phyloP scores from a whole-genome alignment of 148 eudicot genomes.

The Cornus suecica region DNA sequence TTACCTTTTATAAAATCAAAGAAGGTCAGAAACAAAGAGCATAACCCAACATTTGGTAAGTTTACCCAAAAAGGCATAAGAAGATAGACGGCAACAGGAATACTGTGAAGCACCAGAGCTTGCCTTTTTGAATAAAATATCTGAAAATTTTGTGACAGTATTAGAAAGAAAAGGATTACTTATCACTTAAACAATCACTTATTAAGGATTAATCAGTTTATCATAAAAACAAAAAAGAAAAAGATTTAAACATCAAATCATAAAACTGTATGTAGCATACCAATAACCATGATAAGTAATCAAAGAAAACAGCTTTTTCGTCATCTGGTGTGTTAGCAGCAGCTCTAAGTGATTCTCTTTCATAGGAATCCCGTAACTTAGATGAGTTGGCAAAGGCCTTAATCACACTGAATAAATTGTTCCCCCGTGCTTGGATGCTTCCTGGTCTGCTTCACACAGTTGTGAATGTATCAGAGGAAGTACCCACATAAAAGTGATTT shows the following conservation, averaged over 20 bases:
- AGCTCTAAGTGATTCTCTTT: conserved; percentile 41
- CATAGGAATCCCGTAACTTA: conserved; percentile 53
- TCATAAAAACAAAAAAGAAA: neutral
- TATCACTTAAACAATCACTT: neutral
- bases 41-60: conserved; percentile 33
- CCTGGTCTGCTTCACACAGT: conserved; percentile 67
- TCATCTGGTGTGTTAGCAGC: conserved; percentile 34
- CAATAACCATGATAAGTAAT: conserved; percentile 80
- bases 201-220: neutral
- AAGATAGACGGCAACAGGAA: conserved; percentile 63
- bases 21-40: conserved; percentile 35
- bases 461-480: conserved; percentile 34
- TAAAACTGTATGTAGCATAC: conserved; percentile 29
- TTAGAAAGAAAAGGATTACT: conserved; percentile 2
- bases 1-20: conserved; percentile 79
- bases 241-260: neutral
- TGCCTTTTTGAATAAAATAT: conserved; percentile 64
- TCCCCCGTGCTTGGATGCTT: conserved; percentile 98
- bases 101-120: conserved; percentile 65
- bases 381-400: conserved; percentile 81
- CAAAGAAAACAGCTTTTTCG: conserved; percentile 78
- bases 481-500: conserved; percentile 13
- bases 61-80: conserved; percentile 56
- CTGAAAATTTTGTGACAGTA: conserved; percentile 31
- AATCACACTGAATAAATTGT: conserved; percentile 69